Evolutionary conservation across 192 early-diverging fungal species (phyloP), one percentile per base, ranked within the genome.

Genomic region (Backusella macrospora): DNA sequence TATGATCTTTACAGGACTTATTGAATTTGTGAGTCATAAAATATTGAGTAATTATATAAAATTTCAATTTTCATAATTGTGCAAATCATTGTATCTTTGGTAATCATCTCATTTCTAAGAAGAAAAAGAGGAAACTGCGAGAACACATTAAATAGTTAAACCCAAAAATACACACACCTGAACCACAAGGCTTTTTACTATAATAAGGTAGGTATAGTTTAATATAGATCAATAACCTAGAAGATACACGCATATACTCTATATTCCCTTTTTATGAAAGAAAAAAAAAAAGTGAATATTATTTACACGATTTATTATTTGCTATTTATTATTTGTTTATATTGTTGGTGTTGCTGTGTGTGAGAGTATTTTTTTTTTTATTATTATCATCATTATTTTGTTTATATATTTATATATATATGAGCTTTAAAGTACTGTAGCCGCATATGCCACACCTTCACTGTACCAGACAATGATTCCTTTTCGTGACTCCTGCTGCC

Each of bases 401-500:
- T n/a, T n/a, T n/a, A 12, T 15, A 48, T 49, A 5, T 49, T n/a
- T n/a, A 26, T 70, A 7, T 8, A 16, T 29, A n/a, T 64, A 67
- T 43, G n/a, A 45, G 16, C 34, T 37, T 46, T 47, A 76, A 26
- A 65, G 44, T 37, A 76, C 74, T 15, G 74, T 55, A 34, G 65
- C 72, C 23, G 71, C 72, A 23, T 47, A 45, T 55, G 73, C 68
- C 6, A 70, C 37, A 47, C 72, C 77, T 45, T 78, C 77, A 47
- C 71, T 73, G 44, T 59, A 73, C 86, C 86, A 87, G 42, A 87
- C 86, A 23, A 82, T 82, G 68, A 83, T 79, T 21, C 86, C 86
- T 69, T 87, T 85, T 55, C 81, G 80, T 52, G 83, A 40, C 65
- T 87, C 86, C 74, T 82, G 78, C 43, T 81, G 80, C 86, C 86